Percentiles rank a stretch among this genome's conserved stretches.
phyloP scores from a whole-genome alignment of 73 alveolate species.

The Uronychia setigera region DNA sequence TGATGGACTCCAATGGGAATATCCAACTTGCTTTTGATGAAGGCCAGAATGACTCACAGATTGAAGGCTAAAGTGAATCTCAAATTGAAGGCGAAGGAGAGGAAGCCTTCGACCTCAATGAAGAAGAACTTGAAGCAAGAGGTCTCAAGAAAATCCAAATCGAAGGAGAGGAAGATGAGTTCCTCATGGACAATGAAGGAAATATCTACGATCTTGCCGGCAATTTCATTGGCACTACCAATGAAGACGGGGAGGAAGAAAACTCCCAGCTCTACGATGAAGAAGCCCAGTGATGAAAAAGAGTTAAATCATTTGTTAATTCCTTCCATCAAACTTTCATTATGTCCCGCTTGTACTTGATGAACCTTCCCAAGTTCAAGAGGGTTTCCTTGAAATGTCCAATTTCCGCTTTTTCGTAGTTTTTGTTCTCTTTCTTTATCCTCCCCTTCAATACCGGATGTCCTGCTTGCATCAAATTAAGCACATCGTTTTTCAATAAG shows the following conservation, averaged over 20 bases:
- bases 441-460: neutral
- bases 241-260: slow-evolving; percentile 59
- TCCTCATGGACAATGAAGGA: slow-evolving; percentile 62
- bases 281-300: neutral
- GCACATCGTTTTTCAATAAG: neutral
- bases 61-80: neutral
- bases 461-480: neutral
- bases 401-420: neutral
- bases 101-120: slow-evolving; percentile 46
- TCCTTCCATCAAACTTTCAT: neutral
- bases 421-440: neutral
- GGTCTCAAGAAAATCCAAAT: slow-evolving; percentile 54
- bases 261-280: slow-evolving; percentile 2
- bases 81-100: neutral
- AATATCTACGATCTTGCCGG: slow-evolving; percentile 60
- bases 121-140: slow-evolving; percentile 54
- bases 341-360: neutral
- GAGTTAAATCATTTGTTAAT: neutral
- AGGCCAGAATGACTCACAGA: neutral
- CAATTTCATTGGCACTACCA: slow-evolving; percentile 68
- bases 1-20: too few species aligned
- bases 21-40: neutral
- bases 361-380: neutral
- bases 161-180: slow-evolving; percentile 72
- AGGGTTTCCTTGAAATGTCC: neutral